A percentile compares a stretch with the other conserved stretches of the same genome.
Conservation (phyloP, 2,329 filamentous ascomycete species). For the Ceratocystis variospora region DNA sequence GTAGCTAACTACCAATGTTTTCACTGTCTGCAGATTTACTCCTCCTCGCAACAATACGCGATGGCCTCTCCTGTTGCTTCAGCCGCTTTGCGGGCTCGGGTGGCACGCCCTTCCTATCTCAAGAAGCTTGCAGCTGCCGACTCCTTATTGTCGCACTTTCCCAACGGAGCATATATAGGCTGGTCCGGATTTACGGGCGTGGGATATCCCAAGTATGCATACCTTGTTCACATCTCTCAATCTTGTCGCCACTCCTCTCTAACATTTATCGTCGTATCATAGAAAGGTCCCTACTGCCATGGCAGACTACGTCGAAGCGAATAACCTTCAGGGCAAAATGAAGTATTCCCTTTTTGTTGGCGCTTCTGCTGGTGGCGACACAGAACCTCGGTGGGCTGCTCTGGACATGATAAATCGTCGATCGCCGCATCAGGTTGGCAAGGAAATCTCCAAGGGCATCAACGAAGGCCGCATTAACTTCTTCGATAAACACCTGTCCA, state of each 20-base stretch:
- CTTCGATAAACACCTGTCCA: constrained; percentile 86
- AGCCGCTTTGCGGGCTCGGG: constrained; percentile 59
- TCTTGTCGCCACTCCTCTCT: background rate
- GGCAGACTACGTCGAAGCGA: constrained; percentile 80
- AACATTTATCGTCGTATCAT: background rate
- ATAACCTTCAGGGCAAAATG: constrained; percentile 67
- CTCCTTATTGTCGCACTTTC: constrained; percentile 68
- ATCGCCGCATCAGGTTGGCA: constrained; percentile 77
- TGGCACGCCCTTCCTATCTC: constrained; percentile 62
- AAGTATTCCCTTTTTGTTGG: constrained; percentile 82
- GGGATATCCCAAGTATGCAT: constrained; percentile 59
- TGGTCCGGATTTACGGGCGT: constrained; percentile 89
- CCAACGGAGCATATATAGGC: constrained; percentile 72
- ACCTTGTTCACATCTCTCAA: background rate
- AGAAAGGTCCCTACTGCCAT: constrained; percentile 54
- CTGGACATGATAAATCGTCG: constrained; percentile 83
- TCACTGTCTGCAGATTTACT: constrained; percentile 16
- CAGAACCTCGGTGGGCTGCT: constrained; percentile 80
- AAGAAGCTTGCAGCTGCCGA: constrained; percentile 67
- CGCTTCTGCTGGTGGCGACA: constrained; percentile 78
- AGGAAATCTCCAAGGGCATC: constrained; percentile 79
- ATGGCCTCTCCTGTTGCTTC: constrained; percentile 48
- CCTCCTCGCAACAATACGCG: background rate
- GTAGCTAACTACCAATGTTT: constrained; percentile 6
- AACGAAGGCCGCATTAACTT: constrained; percentile 81